phyloP scores from a whole-genome alignment of 352 stramenopile species.

The Phytopythium aichiense region DNA sequence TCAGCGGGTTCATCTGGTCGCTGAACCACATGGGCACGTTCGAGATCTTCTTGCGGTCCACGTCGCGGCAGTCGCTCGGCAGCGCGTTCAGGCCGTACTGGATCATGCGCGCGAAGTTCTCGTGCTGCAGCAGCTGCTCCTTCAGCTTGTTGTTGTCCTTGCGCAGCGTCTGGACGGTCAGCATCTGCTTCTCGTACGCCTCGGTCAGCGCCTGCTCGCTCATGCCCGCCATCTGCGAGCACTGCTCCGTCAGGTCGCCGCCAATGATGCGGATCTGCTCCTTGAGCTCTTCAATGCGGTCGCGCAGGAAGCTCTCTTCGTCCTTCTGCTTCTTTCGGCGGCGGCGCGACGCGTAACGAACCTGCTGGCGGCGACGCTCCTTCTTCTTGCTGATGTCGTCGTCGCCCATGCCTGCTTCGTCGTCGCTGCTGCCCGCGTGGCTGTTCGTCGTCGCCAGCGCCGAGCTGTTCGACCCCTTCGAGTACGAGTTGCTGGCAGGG shows the following conservation, averaged over 20 bases:
- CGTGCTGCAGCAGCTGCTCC: conserved; percentile 75
- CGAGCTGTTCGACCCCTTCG: conserved; percentile 29
- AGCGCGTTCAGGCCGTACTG: conserved; percentile 78
- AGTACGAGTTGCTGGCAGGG: conserved; percentile 15
- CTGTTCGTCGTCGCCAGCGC: conserved; percentile 41
- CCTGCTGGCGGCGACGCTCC: conserved; percentile 70
- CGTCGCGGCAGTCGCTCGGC: conserved; percentile 70
- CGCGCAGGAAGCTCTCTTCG: conserved; percentile 73
- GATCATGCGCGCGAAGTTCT: conserved; percentile 84
- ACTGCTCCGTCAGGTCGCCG: conserved; percentile 69
- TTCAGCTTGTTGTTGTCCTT: conserved; percentile 86
- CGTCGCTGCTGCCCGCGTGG: conserved; percentile 50
- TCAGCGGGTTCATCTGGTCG: conserved; percentile 76
- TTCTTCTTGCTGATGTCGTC: conserved; percentile 76
- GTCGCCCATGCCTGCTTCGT: conserved; percentile 41
- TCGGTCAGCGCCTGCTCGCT: conserved; percentile 74
- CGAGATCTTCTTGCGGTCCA: conserved; percentile 74
- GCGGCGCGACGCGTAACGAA: conserved; percentile 72
- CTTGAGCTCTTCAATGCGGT: conserved; percentile 81
- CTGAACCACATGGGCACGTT: conserved; percentile 75
- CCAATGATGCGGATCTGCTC: conserved; percentile 84
- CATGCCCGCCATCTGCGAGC: conserved; percentile 78
- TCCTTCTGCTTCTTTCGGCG: conserved; percentile 85
- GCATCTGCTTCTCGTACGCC: conserved; percentile 81
- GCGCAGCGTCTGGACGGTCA: conserved; percentile 70